These are phyloP conservation scores for Sphaerobolus stellatus DNA, from an alignment of 1,284 basidiomycete genomes.

Conservation along the genomic window DNA sequence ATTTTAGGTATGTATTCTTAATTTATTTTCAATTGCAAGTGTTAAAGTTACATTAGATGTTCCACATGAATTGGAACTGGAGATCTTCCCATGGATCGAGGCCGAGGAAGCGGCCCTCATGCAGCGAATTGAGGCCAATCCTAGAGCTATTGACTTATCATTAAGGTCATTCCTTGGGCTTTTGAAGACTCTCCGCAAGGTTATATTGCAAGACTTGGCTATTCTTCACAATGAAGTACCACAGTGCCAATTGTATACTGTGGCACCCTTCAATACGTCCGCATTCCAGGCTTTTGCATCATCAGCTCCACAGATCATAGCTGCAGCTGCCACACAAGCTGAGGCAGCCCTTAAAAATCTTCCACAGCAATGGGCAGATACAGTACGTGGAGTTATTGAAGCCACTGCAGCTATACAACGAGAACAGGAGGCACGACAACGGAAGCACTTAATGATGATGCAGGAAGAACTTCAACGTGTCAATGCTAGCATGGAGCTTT, in stretches of 20 bases:
- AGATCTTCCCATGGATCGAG: conserved; percentile 29
- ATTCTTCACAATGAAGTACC: conserved; percentile 21
- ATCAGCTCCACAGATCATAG: neutral
- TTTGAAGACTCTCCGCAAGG: conserved; percentile 17
- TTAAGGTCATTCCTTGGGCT: conserved; percentile 21
- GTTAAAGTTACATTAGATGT: conserved; percentile 21
- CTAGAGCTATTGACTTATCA: conserved; percentile 17
- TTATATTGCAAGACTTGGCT: conserved; percentile 28
- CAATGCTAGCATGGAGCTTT: too few species aligned
- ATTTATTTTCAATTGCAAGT: neutral
- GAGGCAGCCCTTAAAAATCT: conserved; percentile 16
- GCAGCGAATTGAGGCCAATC: neutral
- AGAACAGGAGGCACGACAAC: too few species aligned
- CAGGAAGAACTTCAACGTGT: too few species aligned
- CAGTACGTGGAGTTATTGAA: too few species aligned
- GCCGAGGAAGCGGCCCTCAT: conserved; percentile 15
- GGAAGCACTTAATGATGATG: too few species aligned
- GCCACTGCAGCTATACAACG: too few species aligned
- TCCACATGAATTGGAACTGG: conserved; percentile 17
- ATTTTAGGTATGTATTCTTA: conserved; percentile 22
- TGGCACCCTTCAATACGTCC: conserved; percentile 21
- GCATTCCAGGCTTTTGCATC: conserved; percentile 21
- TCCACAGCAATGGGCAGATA: too few species aligned
- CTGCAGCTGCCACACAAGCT: conserved; percentile 1
- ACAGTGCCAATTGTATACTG: conserved; percentile 17